These are phyloP conservation scores for Penicillium silybi DNA, from an alignment of 495 filamentous ascomycete species.

Conservation along the genomic window DNA sequence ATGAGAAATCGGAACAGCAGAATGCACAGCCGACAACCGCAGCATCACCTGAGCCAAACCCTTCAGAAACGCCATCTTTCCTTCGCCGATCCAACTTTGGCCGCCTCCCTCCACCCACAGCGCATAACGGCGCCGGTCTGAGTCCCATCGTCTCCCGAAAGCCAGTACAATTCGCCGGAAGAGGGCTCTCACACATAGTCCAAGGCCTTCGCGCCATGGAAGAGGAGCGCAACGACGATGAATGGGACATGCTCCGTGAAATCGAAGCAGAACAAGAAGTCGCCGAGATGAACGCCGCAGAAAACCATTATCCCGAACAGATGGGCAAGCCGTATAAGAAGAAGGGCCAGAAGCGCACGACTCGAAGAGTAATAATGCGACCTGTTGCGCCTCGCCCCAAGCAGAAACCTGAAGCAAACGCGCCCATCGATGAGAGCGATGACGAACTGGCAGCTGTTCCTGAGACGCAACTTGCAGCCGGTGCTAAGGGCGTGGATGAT, in stretches of 20 bases:
- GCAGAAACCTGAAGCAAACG: slow-evolving; percentile 13
- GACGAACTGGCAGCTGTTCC: slow-evolving; percentile 30
- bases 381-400: slow-evolving; percentile 43
- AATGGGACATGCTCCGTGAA: slow-evolving; percentile 76
- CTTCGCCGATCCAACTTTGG: slow-evolving; percentile 54
- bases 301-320: slow-evolving; percentile 56
- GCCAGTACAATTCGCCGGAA: slow-evolving; percentile 61
- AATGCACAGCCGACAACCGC: slow-evolving; percentile 12
- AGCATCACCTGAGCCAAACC: slow-evolving; percentile 12
- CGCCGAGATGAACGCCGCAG: slow-evolving; percentile 50
- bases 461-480: slow-evolving; percentile 29
- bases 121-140: slow-evolving; percentile 18
- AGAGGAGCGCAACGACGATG: slow-evolving; percentile 71
- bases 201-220: slow-evolving; percentile 74
- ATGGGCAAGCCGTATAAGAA: slow-evolving; percentile 75
- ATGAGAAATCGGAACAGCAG: slow-evolving; percentile 17
- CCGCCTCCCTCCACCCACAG: slow-evolving; percentile 17
- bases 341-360: slow-evolving; percentile 86
- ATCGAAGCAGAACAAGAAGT: slow-evolving; percentile 58
- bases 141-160: slow-evolving; percentile 51
- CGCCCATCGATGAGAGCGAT: slow-evolving; percentile 27
- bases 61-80: slow-evolving; percentile 66
- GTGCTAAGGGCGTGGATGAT: slow-evolving; percentile 1
- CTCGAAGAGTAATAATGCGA: slow-evolving; percentile 71
- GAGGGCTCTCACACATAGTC: slow-evolving; percentile 75